Evolutionary conservation across 225 moss, liverwort and hornwort genomes (phyloP), one percentile per base, ranked within the genome.

Genomic region (Physcomitrium patens): DNA sequence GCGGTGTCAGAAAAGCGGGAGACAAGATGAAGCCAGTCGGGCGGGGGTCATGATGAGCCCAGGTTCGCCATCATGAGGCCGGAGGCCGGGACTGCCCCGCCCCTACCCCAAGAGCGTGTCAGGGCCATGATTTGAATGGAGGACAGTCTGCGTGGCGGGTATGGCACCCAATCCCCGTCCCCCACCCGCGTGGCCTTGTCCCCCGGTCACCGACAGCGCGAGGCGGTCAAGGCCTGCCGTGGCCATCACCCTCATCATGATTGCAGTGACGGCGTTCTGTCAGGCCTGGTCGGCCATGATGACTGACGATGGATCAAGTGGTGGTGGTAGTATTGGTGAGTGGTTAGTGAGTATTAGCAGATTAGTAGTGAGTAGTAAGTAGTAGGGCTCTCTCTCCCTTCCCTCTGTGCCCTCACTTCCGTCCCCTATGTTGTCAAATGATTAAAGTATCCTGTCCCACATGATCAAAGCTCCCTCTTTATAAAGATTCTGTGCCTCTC

Each of bases 371-470:
- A n/a, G n/a, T n/a, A n/a, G n/a, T n/a, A n/a, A n/a, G n/a, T n/a
- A n/a, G n/a, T n/a, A n/a, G n/a, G n/a, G n/a, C n/a, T n/a, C n/a
- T n/a, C n/a, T n/a, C n/a, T n/a, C n/a, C n/a, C n/a, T n/a, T n/a
- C n/a, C n/a, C n/a, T n/a, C n/a, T n/a, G n/a, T n/a, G n/a, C n/a
- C n/a, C n/a, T n/a, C n/a, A n/a, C n/a, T 24, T 46, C 52, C 46
- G 75, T 83, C 75, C 79, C 75, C 61, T 27, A 37, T 16, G 83
- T 79, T 76, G 79, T 79, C 83, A 83, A 83, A 83, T 83, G 83
- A 83, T 83, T 83, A 83, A 71, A 24, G 70, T n/a, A 13, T 14
- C 56, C 75, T 76, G 83, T 75, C 76, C 57, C 79, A 71, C 83
- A 42, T 76, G 83, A 76, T 37, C 31, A 79, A 79, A 79, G 62